These are phyloP conservation scores for Acacia pycnantha DNA, from an alignment of 331 rosid species.

Conservation along the genomic window DNA sequence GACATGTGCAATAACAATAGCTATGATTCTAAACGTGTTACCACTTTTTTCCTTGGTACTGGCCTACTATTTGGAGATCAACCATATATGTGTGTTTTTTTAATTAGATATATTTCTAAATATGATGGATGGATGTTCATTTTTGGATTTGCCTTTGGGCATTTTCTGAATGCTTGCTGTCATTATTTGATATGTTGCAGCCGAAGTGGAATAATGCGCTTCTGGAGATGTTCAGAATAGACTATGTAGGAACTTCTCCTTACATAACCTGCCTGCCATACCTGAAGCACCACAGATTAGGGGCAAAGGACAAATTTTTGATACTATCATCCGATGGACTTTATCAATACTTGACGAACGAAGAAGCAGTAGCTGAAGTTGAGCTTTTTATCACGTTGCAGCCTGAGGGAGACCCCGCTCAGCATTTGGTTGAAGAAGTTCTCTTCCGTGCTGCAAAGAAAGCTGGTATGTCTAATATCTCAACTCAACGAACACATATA, in stretches of 20 bases:
- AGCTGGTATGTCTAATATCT: conserved; percentile 39
- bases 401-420: conserved; percentile 99
- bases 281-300: conserved; percentile 85
- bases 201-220: conserved; percentile 98
- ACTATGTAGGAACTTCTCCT: conserved; percentile 79
- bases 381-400: conserved; percentile 88
- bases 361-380: conserved; percentile 96
- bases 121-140: background rate
- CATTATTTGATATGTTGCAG: conserved; percentile 41
- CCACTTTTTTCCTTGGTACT: background rate
- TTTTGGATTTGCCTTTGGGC: background rate
- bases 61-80: background rate
- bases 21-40: no score
- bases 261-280: conserved; percentile 86
- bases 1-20: background rate
- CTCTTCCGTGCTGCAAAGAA: conserved; percentile 58
- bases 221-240: conserved; percentile 88
- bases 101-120: background rate
- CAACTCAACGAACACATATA: background rate
- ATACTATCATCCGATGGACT: conserved; percentile 93
- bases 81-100: background rate
- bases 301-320: conserved; percentile 87
- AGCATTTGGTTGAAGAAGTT: conserved; percentile 92
- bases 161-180: background rate
- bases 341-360: conserved; percentile 88